Evolutionary conservation across 2,329 filamentous ascomycete species (phyloP).

Genomic region (Venturia aucupariae): DNA sequence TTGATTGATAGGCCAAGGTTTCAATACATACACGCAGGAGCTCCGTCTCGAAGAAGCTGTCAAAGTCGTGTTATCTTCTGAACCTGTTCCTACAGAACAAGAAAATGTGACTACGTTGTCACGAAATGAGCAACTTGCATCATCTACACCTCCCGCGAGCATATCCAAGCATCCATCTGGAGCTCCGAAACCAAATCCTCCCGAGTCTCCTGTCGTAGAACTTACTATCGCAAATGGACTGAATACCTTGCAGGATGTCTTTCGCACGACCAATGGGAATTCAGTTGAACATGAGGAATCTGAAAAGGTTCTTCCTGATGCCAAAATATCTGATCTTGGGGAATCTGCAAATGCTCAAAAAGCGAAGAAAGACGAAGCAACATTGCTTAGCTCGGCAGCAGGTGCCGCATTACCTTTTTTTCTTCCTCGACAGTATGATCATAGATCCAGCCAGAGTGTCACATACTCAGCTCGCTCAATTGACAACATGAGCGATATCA

Average conservation of each 20-base stretch:
- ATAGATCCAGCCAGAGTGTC: slow-evolving; percentile 24
- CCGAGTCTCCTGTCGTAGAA: neutral
- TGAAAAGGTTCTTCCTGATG: neutral
- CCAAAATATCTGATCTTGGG: neutral
- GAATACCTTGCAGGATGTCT: neutral
- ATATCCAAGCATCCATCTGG: neutral
- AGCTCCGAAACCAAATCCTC: neutral
- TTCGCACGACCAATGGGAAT: neutral
- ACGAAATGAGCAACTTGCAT: neutral
- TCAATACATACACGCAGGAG: slow-evolving; percentile 34
- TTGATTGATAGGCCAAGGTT: slow-evolving; percentile 23
- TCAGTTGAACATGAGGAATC: neutral
- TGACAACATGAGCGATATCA: slow-evolving; percentile 30
- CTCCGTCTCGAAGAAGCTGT: slow-evolving; percentile 31
- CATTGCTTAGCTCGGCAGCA: neutral
- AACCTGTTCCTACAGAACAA: neutral
- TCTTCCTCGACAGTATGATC: slow-evolving; percentile 12
- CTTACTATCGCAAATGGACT: neutral
- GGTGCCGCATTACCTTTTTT: slow-evolving; percentile 9
- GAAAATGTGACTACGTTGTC: neutral
- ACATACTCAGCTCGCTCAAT: slow-evolving; percentile 25
- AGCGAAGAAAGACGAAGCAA: neutral
- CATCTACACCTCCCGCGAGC: neutral
- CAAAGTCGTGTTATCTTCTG: slow-evolving; percentile 19
- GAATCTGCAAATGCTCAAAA: neutral